Conservation (phyloP, 495 filamentous ascomycete genomes). For the Neurospora sp. region DNA sequence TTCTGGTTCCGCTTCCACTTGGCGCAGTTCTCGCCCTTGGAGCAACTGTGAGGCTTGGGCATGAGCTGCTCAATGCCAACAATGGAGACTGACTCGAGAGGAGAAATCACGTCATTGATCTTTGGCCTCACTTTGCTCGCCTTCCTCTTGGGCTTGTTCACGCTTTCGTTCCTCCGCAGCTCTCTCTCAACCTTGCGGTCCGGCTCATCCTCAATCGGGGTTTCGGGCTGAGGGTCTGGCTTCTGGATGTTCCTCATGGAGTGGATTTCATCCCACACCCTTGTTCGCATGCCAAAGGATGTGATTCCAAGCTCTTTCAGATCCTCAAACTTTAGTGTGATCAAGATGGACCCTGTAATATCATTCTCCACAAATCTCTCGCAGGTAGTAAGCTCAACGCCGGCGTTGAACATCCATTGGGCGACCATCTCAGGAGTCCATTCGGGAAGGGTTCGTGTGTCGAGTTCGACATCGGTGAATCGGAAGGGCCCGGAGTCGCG, state of each 20-base stretch:
- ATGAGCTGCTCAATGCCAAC: constrained; percentile 84
- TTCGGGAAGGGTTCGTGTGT: constrained; percentile 43
- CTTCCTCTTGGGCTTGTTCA: constrained; percentile 25
- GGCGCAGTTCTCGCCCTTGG: constrained; percentile 79
- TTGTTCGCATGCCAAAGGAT: constrained; percentile 87
- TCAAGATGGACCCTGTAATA: constrained; percentile 74
- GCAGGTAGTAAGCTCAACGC: constrained; percentile 61
- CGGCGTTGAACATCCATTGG: constrained; percentile 62
- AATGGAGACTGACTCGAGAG: constrained; percentile 77
- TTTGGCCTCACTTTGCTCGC: constrained; percentile 32
- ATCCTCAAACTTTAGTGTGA: constrained; percentile 81
- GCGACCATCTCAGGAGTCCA: constrained; percentile 73
- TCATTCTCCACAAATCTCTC: constrained; percentile 83
- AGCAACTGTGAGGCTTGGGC: constrained; percentile 75
- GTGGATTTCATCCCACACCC: constrained; percentile 76
- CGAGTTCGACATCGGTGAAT: constrained; percentile 44
- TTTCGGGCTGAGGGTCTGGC: constrained; percentile 42
- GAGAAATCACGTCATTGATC: constrained; percentile 56
- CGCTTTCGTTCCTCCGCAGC: constrained; percentile 26
- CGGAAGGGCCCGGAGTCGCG: constrained; percentile 32
- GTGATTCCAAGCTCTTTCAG: constrained; percentile 86
- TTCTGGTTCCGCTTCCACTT: constrained; percentile 69
- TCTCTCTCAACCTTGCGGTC: constrained; percentile 32
- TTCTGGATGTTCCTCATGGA: constrained; percentile 51
- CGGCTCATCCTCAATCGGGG: constrained; percentile 45